Evolutionary conservation across 2,329 filamentous ascomycete species (phyloP).

Genomic region (Neocatenulostroma microsporum): DNA sequence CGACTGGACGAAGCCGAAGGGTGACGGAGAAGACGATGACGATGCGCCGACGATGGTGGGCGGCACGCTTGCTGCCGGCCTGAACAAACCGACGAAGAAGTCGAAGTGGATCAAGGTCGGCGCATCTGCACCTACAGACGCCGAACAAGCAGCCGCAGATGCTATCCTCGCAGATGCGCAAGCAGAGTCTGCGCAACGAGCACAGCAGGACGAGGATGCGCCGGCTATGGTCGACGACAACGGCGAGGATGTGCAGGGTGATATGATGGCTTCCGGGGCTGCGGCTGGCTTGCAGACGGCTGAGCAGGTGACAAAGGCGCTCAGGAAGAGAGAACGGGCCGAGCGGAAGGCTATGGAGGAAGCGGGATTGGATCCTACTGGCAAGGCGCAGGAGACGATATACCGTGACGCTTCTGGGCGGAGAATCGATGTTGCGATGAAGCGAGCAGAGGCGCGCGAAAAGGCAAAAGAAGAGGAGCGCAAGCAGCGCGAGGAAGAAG

Average conservation of each 20-base stretch:
- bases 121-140: constrained; percentile 40
- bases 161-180: constrained; percentile 30
- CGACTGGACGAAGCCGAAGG: constrained; percentile 44
- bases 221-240: constrained; percentile 45
- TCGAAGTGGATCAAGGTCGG: constrained; percentile 74
- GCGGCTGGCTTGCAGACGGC: constrained; percentile 82
- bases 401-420: constrained; percentile 91
- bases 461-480: constrained; percentile 64
- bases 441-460: constrained; percentile 74
- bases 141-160: constrained; percentile 56
- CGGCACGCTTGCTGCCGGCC: constrained; percentile 49
- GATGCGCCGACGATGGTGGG: constrained; percentile 41
- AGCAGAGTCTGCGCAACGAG: constrained; percentile 24
- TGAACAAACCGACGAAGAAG: constrained; percentile 54
- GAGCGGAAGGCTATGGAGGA: constrained; percentile 47
- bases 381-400: constrained; percentile 66
- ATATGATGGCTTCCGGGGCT: constrained; percentile 81
- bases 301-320: constrained; percentile 54
- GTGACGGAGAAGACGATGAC: constrained; percentile 49
- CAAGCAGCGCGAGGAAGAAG: constrained; percentile 57
- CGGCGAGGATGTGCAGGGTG: constrained; percentile 39
- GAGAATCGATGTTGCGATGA: constrained; percentile 89
- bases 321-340: constrained; percentile 57
- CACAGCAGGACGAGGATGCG: constrained; percentile 35
- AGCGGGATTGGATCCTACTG: constrained; percentile 37